A percentile compares a stretch with the other conserved stretches of the same genome.
Evolutionary conservation across 192 early-diverging fungal species (phyloP).

Genomic region (Endogone sp.): DNA sequence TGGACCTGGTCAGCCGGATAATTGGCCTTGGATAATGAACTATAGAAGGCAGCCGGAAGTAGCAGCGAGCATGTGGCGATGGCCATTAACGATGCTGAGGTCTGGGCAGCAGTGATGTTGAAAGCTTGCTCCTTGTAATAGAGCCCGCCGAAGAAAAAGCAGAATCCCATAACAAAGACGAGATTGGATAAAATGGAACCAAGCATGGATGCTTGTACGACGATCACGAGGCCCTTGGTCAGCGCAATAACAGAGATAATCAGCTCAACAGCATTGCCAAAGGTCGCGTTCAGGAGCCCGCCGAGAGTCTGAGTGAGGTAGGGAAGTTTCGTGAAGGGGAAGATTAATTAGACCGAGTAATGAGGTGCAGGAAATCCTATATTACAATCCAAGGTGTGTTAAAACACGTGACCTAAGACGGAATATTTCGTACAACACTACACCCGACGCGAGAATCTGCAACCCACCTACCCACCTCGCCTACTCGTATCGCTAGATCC

Average conservation of each 20-base stretch:
- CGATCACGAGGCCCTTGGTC: slow-evolving; percentile 65
- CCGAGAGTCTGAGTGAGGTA: slow-evolving; percentile 58
- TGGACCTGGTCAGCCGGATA: slow-evolving; percentile 38
- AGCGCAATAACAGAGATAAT: slow-evolving; percentile 84
- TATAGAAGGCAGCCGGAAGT: slow-evolving; percentile 67
- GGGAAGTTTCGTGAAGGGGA: background rate
- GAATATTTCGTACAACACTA: too few species aligned
- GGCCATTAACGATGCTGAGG: slow-evolving; percentile 62
- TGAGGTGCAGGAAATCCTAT: too few species aligned
- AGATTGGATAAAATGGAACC: slow-evolving; percentile 91
- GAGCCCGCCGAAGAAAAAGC: slow-evolving; percentile 83
- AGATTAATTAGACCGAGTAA: background rate
- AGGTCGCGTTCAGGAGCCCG: slow-evolving; percentile 71
- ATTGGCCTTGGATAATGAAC: slow-evolving; percentile 22
- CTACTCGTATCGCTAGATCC: slow-evolving; percentile 65
- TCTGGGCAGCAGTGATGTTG: slow-evolving; percentile 68
- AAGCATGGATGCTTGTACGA: slow-evolving; percentile 86
- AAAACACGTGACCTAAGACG: too few species aligned
- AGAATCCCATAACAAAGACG: slow-evolving; percentile 80
- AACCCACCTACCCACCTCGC: too few species aligned
- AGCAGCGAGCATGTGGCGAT: slow-evolving; percentile 64
- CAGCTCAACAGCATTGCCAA: slow-evolving; percentile 86
- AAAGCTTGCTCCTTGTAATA: slow-evolving; percentile 69
- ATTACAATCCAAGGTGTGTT: too few species aligned
- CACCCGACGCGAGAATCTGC: too few species aligned